phyloP scores from a whole-genome alignment of 139 green algal genomes.

The Tetraselmis striata region DNA sequence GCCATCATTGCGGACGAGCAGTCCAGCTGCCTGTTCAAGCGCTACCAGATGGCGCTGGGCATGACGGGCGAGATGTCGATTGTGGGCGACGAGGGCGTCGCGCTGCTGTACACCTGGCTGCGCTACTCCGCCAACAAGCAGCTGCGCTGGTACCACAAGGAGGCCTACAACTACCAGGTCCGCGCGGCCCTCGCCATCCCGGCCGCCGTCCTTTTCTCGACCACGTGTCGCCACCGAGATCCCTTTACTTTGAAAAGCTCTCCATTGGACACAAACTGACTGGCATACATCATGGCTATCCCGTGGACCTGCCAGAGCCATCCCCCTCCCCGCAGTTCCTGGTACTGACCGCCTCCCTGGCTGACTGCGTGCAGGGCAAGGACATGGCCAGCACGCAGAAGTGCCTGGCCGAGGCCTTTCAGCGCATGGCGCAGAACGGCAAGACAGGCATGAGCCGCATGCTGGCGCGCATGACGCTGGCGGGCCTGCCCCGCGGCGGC shows the following conservation, averaged over 20 bases:
- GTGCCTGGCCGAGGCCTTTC: conserved; percentile 30
- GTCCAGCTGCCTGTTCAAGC: conserved; percentile 66
- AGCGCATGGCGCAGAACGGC: conserved; percentile 55
- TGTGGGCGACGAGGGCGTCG: conserved; percentile 53
- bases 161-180: neutral
- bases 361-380: conserved; percentile 54
- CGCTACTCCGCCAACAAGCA: conserved; percentile 58
- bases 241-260: neutral
- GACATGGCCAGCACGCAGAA: conserved; percentile 88
- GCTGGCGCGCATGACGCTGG: conserved; percentile 61
- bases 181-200: too few species aligned
- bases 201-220: too few species aligned
- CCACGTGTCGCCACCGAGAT: neutral
- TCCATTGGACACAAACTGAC: neutral
- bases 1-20: conserved; percentile 44
- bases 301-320: conserved; percentile 1
- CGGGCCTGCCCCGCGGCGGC: conserved; percentile 71
- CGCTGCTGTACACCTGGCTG: conserved; percentile 73
- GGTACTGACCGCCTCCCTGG: too few species aligned
- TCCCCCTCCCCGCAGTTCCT: neutral
- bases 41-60: conserved; percentile 58
- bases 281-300: neutral
- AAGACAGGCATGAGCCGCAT: conserved; percentile 44
- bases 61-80: conserved; percentile 50
- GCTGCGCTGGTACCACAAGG: conserved; percentile 62